Base-by-base conservation (phyloP, 108 stramenopile genomes). In the Discostella pseudostelligera region DNA sequence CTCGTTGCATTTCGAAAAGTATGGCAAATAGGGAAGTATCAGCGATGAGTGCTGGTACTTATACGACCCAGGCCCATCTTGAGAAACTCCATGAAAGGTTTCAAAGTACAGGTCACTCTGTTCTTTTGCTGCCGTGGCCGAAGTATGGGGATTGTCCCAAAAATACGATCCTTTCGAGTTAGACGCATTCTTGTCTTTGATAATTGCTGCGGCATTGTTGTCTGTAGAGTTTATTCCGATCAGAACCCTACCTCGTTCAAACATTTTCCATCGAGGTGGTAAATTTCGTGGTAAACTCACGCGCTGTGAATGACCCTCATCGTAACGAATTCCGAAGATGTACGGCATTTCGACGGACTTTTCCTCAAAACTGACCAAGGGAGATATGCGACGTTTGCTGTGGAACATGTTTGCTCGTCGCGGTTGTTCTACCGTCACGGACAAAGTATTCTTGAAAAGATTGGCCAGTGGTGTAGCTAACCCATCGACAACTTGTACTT, bases 11-110 rank as follows among this genome's bases (percentile, higher is more conserved):
- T 84, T 90, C 19, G 87, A 87, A 56, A 94, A 87, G 57, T 81
- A 94, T 13, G 91, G 93, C 24, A 92, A 61, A 66, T 91, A 94
- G 5, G 90, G 90, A 16, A 94, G 63, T 13, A 89, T 32, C 29
- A 94, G 21, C 35, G 78, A 61, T 22, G 50, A 16, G 48, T 81
- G 75, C 12, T 63, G 75, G 62, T 81, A 87, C 29, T 56, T 56
- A 46, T 63, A 69, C 24, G 39, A 46, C 40, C 54, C 72, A 47
- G 59, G 39, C 25, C 14, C 26, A 57, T 57, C 54, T 12, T 42
- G 50, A 49, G 63, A 62, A 13, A 76, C 24, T 3, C 69, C 89
- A 50, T 92, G 88, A 46, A 88, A 92, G 9, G 84, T 86, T 74
- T 94, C 88, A 53, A 82, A 69, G 64, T 87, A 93, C 22, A 83